A percentile compares a stretch with the other conserved stretches of the same genome.
Conservation (phyloP, 106 monocot species). For the Dendrobium catenatum region DNA sequence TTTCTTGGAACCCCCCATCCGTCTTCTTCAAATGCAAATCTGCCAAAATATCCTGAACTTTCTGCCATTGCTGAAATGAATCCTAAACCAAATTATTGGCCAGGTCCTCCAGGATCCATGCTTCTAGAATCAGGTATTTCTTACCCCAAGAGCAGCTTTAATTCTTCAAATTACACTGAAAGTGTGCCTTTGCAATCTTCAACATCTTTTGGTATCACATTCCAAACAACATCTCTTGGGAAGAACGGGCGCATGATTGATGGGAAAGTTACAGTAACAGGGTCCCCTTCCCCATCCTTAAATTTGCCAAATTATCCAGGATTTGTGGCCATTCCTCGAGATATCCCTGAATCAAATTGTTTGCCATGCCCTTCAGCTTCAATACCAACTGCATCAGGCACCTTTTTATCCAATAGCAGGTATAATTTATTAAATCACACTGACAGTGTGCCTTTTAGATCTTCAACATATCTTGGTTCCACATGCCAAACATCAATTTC, state of each 20-base stretch:
- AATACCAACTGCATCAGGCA: background rate
- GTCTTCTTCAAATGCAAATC: background rate
- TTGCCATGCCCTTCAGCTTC: background rate
- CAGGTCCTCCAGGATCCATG: background rate
- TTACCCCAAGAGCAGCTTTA: background rate
- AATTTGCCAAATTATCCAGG: background rate
- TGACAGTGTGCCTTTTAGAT: background rate
- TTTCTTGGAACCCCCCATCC: background rate
- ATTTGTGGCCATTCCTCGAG: background rate
- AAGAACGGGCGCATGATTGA: background rate
- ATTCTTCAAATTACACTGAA: background rate
- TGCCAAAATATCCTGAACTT: background rate
- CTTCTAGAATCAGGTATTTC: background rate
- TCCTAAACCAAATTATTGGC: background rate
- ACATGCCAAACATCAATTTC: background rate
- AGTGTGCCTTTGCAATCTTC: background rate
- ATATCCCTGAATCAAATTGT: background rate
- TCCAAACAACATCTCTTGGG: slow-evolving; percentile 2
- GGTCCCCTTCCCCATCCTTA: background rate
- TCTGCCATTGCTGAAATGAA: background rate
- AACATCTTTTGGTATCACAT: background rate
- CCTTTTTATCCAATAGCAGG: background rate
- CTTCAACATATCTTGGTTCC: slow-evolving; percentile 1
- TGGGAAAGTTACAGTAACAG: background rate
- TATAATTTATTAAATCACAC: background rate